Evolutionary conservation across 768 basidiomycete species (phyloP), one percentile per base, ranked within the genome.

Genomic region (Leccinum subgranulosum): DNA sequence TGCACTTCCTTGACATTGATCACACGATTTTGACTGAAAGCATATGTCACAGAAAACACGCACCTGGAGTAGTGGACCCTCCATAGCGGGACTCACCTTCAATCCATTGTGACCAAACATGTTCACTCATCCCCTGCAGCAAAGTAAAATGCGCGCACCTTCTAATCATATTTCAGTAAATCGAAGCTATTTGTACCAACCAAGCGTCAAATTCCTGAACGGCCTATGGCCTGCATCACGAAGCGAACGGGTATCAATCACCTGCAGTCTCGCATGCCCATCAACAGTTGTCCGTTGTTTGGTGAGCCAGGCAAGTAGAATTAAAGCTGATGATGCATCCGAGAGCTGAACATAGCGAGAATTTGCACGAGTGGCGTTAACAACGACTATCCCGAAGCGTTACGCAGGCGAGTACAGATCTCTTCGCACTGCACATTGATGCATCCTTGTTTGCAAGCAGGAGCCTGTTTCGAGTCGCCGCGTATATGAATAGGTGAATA

Each of bases 331-430:
- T 21, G 39, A n/a, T 14, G 27, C 6, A 31, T 15, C 21, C 28
- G 36, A 49, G 28, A 6, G 36, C 8, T n/a, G 12, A 17, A 25
- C 49, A 19, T 25, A 14, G 19, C 46, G 25, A 41, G 27, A 17
- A 34, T 50, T 43, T 43, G 46, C 10, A 1, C 28, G 46, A 57
- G 65, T 60, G 52, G 62, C 51, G 46, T 53, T 36, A 7, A 6
- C 36, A 17, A 56, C 39, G 17, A 7, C 4, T 23, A 2, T 6
- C 17, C 3, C 31, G 41, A 19, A 41, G 31, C 21, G 17, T 11
- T 51, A 19, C 28, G 25, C 12, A 66, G 65, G 55, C 51, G 25
- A 64, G 65, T 55, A 55, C 14, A 54, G 1, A n/a, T 34, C 3
- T 48, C 51, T 51, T 36, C 0, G n/a, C 28, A 33, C 7, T 54